Base-by-base conservation (phyloP, 106 monocot genomes). In the Posidonia australis region DNA sequence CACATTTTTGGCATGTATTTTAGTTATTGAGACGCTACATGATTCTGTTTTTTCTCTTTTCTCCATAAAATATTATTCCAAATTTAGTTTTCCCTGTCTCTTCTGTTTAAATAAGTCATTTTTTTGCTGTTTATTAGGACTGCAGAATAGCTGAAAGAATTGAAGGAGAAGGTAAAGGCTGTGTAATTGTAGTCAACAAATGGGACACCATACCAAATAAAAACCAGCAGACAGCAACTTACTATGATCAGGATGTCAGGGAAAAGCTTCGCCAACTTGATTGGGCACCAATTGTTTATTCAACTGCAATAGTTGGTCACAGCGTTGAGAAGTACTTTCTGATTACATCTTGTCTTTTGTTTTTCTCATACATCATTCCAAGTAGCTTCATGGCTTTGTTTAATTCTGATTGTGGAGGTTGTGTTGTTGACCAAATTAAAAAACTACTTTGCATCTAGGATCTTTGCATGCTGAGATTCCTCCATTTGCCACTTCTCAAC, bases 181-280 rank as follows among this genome's bases (percentile, higher is more conserved):
- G 90, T 68, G 78, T 91, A 10, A 83, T 98, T 60, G 96, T 98
- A 70, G 86, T 98, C 25, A 98, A 90, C 63, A 90, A 98, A 77
- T 98, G 90, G 90, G 96, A 90, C 62, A 98, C 90, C 9, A 87
- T 98, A 78, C 87, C 96, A 65, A 83, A 87, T 46, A 98, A 98
- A 66, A 91, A 84, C 42, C 80, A 90, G 10, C 67, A 90, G 44
- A 87, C 87, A 51, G 77, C 84, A 51, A 75, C 60, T 21, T 71
- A 83, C 62, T 98, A 98, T 76, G 96, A 91, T 42, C 76, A 87
- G 77, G 96, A 98, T 81, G 87, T 98, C 24, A 80, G 87, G 58
- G 82, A 90, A 67, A 98, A 98, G 87, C 85, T 98, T 27, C 87
- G 90, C 1, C 30, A 67, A 31, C 86, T 98, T 55, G 48, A 81